Evolutionary conservation across 192 early-diverging fungal genomes (phyloP), one percentile per base, ranked within the genome.

Genomic region (Haplosporangium gracile): DNA sequence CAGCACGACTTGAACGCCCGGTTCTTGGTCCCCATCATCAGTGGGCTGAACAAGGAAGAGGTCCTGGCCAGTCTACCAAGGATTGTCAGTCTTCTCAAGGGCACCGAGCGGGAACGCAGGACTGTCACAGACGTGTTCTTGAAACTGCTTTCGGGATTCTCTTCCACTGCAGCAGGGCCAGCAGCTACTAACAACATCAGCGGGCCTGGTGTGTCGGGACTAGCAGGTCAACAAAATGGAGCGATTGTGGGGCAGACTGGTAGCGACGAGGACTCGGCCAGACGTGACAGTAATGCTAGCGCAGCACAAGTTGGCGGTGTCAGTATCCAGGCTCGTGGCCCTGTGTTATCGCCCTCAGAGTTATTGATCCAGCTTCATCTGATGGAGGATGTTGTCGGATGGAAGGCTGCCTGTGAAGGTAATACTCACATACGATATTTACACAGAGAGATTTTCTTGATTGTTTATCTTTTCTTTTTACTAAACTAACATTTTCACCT

Each of bases 371-470:
- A 88, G 34, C 83, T 96, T 22, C 96, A 97, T 86, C 87, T 85
- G 29, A 90, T 96, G 88, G 95, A 96, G 36, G 91, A 94, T 22
- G 82, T 75, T 4, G 93, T 94, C 32, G 92, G 91, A n/a, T 80
- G 95, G 60, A 92, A 93, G 73, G 89, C 91, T 20, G 90, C 89
- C 20, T 90, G 92, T 49, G 93, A 94, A 95, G 95, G 95, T 96
- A 88, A 34, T 43, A 55, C n/a, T 47, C 38, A 45, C 2, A 7
- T 4, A 4, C 8, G 0, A 65, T 65, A 34, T 65, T 32, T 11
- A 65, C 29, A 4, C 55, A 29, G 43, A 15, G 0, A 7, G 13
- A 15, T 15, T 8, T n/a, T 3, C 11, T 32, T 15, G 2, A 29
- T 16, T 2, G 16, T 63, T 39, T 7, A 6, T 5, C 7, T 13